phyloP scores from a whole-genome alignment of 257 asterid genomes.

The Forsythia suspensa region DNA sequence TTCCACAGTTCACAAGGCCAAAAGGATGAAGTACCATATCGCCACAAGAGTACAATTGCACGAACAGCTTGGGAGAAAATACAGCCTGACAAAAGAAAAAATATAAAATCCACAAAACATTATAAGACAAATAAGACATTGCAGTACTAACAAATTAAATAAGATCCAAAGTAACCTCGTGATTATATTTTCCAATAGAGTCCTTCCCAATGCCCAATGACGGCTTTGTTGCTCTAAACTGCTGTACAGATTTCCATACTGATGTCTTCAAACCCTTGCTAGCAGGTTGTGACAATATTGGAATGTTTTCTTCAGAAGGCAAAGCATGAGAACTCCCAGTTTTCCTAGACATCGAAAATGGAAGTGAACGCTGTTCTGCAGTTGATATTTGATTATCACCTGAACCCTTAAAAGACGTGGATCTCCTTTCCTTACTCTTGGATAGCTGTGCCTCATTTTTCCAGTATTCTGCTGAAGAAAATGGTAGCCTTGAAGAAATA shows the following conservation, averaged over 20 bases:
- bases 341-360: slow-evolving; percentile 7
- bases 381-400: slow-evolving; percentile 32
- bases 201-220: slow-evolving; percentile 33
- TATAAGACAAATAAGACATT: not conserved
- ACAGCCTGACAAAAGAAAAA: slow-evolving; percentile 31
- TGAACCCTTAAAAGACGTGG: slow-evolving; percentile 28
- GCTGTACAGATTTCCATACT: slow-evolving; percentile 48
- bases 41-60: slow-evolving; percentile 45
- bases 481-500: slow-evolving; percentile 23
- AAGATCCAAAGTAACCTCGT: slow-evolving; percentile 33
- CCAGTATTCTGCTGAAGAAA: slow-evolving; percentile 26
- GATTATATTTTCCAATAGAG: slow-evolving; percentile 28
- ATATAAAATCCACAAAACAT: slow-evolving; percentile 11
- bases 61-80: slow-evolving; percentile 46
- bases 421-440: slow-evolving; percentile 26
- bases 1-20: slow-evolving; percentile 61
- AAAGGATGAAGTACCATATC: slow-evolving; percentile 44
- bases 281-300: slow-evolving; percentile 31
- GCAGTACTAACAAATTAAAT: not conserved
- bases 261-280: slow-evolving; percentile 48
- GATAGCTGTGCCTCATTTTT: slow-evolving; percentile 28
- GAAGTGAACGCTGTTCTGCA: slow-evolving; percentile 29
- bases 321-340: slow-evolving; percentile 21
- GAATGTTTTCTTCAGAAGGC: slow-evolving; percentile 36
- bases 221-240: slow-evolving; percentile 51